Percentiles rank a stretch among this genome's conserved stretches.
Evolutionary conservation across 2,329 filamentous ascomycete species (phyloP).

Genomic region (Eutypella sp.): DNA sequence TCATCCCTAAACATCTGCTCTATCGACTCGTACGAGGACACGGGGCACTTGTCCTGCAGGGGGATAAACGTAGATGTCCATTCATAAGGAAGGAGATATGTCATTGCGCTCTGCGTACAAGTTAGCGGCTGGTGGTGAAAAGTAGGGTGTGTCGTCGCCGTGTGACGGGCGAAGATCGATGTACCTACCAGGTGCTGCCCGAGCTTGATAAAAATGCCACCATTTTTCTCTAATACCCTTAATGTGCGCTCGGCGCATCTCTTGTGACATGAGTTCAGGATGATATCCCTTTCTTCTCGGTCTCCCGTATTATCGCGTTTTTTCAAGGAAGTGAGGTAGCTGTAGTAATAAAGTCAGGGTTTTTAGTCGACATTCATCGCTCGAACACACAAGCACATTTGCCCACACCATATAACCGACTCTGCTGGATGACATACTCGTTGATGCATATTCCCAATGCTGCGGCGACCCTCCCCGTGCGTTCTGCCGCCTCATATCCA

Average conservation of each 20-base stretch:
- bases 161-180: neutral
- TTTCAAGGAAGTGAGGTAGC: conserved; percentile 83
- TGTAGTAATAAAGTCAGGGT: too few relatives aligned
- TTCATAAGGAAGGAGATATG: conserved; percentile 83
- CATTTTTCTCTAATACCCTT: conserved; percentile 85
- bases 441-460: conserved; percentile 79
- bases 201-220: conserved; percentile 96
- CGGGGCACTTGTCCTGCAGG: conserved; percentile 89
- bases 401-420: too few relatives aligned
- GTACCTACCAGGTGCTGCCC: conserved; percentile 75
- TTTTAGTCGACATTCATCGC: too few relatives aligned
- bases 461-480: conserved; percentile 72
- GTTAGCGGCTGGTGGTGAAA: conserved; percentile 15
- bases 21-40: conserved; percentile 84
- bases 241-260: conserved; percentile 87
- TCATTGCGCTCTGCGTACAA: conserved; percentile 87
- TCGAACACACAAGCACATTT: too few relatives aligned
- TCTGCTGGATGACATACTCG: conserved; percentile 61
- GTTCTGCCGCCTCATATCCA: conserved; percentile 67
- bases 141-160: neutral
- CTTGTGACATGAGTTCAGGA: conserved; percentile 81
- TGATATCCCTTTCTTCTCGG: conserved; percentile 57
- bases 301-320: conserved; percentile 57
- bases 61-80: conserved; percentile 97
- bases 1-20: conserved; percentile 81